Evolutionary conservation across 2,329 filamentous ascomycete species (phyloP), one percentile per base, ranked within the genome.

Genomic region (Didymella lethalis): DNA sequence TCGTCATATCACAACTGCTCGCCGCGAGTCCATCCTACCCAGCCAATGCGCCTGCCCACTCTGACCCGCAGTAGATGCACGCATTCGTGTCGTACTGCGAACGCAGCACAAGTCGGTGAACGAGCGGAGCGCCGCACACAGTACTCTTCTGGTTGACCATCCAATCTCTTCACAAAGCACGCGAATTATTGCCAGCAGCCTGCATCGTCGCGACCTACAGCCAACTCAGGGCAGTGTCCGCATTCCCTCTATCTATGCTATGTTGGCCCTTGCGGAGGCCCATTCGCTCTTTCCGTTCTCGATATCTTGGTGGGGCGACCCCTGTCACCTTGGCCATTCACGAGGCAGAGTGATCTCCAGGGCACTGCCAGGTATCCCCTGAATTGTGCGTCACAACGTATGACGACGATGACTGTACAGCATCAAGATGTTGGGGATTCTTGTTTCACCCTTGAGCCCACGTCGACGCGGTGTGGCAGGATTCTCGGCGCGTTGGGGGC

Each of bases 41-140:
- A 51, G 32, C 32, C 53, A 32, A 57, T 51, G 54, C 54, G 36
- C 48, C 48, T 38, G 32, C 48, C 48, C 55, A 57, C 59, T 57
- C 54, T 66, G 61, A 65, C 60, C 68, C 65, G 66, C 65, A 61
- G 58, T 63, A 45, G 48, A 65, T 64, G 64, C 63, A 55, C 54
- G 54, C 59, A 59, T 62, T 57, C 62, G 63, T 28, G 43, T 52
- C 61, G 52, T 53, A 53, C 56, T 61, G 44, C 58, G 58, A 53
- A 61, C 46, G 52, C 61, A 61, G 59, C 61, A 64, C 46, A 48
- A 59, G 65, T 61, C 54, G 55, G 64, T 65, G 53, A 38, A 46
- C 18, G 56, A 50, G 41, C 23, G 32, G 50, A 50, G 41, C 23
- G 28, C 45, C 46, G 40, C 50, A 40, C 41, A 36, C 41, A 36